These are phyloP conservation scores for Penicillium samsonianum DNA, from an alignment of 495 filamentous ascomycete species.

Conservation along the genomic window DNA sequence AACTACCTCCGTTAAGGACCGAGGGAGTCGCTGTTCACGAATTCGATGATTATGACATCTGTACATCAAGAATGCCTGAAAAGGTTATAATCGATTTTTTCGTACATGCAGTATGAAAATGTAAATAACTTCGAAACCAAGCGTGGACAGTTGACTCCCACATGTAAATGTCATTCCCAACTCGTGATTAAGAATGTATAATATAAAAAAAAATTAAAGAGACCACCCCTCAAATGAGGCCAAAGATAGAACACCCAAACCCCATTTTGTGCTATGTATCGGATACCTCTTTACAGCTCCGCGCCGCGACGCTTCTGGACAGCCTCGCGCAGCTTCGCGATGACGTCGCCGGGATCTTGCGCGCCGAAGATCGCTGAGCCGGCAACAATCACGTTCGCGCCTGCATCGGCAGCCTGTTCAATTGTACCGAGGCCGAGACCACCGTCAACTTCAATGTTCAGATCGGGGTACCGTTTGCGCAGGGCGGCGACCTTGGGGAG, in stretches of 20 bases:
- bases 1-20: background rate
- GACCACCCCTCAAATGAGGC: slow-evolving; percentile 2
- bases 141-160: slow-evolving; percentile 8
- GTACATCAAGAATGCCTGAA: slow-evolving; percentile 7
- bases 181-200: slow-evolving; percentile 26
- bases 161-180: slow-evolving; percentile 26
- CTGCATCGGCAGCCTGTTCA: slow-evolving; percentile 90
- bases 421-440: slow-evolving; percentile 86
- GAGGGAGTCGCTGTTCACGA: slow-evolving; percentile 12
- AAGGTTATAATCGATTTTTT: background rate
- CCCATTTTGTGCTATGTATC: slow-evolving; percentile 20
- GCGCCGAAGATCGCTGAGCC: slow-evolving; percentile 97
- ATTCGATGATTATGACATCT: slow-evolving; percentile 11
- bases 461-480: slow-evolving; percentile 77
- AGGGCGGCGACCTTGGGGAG: slow-evolving; percentile 89
- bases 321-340: slow-evolving; percentile 71
- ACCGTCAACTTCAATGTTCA: slow-evolving; percentile 98
- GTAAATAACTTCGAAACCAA: slow-evolving; percentile 7
- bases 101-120: slow-evolving; percentile 6
- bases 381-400: slow-evolving; percentile 97
- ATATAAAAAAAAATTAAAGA: slow-evolving; percentile 6
- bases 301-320: slow-evolving; percentile 61
- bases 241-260: slow-evolving; percentile 25
- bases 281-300: background rate
- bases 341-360: slow-evolving; percentile 80